A percentile compares a stretch with the other conserved stretches of the same genome.
phyloP scores from a whole-genome alignment of 2,329 filamentous ascomycete species.

The Colletotrichum liriopes region DNA sequence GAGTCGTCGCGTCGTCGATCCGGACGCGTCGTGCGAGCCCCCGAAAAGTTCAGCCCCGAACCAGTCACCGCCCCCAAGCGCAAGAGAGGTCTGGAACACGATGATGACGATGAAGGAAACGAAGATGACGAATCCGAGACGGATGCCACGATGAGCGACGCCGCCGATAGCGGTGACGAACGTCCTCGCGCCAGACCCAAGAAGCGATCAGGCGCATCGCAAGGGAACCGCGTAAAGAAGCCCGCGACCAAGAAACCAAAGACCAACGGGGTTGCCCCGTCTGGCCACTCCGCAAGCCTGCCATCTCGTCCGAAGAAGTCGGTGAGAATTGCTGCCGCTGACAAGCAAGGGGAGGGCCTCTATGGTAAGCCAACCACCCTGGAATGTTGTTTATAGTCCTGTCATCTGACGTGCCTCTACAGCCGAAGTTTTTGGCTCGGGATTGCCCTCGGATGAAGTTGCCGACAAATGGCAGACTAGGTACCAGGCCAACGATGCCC shows the following conservation, averaged over 20 bases:
- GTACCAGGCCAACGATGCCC: constrained; percentile 69
- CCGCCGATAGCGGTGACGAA: constrained; percentile 61
- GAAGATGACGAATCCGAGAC: constrained; percentile 65
- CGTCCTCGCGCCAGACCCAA: constrained; percentile 44
- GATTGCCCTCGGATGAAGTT: constrained; percentile 69
- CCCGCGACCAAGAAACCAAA: constrained; percentile 76
- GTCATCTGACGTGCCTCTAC: constrained; percentile 46
- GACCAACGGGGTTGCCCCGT: constrained; percentile 65
- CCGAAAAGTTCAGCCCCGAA: constrained; percentile 73
- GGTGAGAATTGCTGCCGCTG: constrained; percentile 66
- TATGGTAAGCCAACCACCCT: constrained; percentile 62
- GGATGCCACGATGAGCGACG: constrained; percentile 62
- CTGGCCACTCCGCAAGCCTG: constrained; percentile 59
- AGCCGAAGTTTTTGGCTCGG: constrained; percentile 77
- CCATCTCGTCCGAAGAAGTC: constrained; percentile 71
- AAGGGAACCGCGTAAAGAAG: constrained; percentile 65
- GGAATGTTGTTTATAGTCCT: constrained; percentile 41
- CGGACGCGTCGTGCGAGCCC: constrained; percentile 76
- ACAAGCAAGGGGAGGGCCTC: constrained; percentile 65
- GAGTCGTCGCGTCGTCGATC: constrained; percentile 75
- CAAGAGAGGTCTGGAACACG: constrained; percentile 67
- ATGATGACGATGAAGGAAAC: constrained; percentile 63
- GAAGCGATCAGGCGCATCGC: constrained; percentile 48
- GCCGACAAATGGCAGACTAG: constrained; percentile 73
- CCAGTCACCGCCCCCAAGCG: constrained; percentile 67